Evolutionary conservation across 2,329 filamentous ascomycete genomes (phyloP).

Genomic region (Penicillium sp.): DNA sequence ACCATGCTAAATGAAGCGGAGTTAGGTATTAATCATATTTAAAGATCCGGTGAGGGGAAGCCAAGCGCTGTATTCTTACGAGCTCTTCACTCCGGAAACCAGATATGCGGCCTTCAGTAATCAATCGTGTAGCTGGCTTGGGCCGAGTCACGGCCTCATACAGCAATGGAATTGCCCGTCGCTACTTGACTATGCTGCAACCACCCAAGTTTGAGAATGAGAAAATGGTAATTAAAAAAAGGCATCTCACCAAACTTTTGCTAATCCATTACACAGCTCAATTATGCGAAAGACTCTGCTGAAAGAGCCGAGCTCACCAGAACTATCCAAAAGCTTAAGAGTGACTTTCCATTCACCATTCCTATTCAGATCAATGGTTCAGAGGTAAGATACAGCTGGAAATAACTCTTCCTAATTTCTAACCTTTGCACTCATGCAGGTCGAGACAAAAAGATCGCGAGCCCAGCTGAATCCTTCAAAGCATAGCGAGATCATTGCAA

Average conservation of each 20-base stretch:
- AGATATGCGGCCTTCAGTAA: slow-evolving; percentile 10
- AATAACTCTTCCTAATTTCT: neutral
- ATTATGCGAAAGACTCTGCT: slow-evolving; percentile 19
- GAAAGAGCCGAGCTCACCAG: slow-evolving; percentile 17
- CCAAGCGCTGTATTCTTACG: neutral
- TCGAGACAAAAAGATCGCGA: slow-evolving; percentile 16
- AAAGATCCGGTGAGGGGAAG: neutral
- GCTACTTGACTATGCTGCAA: slow-evolving; percentile 16
- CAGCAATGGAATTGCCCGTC: slow-evolving; percentile 5
- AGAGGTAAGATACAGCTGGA: slow-evolving; percentile 9
- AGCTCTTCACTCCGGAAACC: neutral
- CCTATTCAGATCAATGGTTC: slow-evolving; percentile 16
- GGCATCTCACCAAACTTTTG: neutral
- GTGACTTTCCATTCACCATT: slow-evolving; percentile 17
- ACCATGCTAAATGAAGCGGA: neutral
- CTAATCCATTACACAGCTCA: slow-evolving; percentile 3
- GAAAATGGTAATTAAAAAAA: slow-evolving; percentile 17
- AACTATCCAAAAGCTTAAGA: slow-evolving; percentile 15
- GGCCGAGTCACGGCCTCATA: neutral
- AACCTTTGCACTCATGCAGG: slow-evolving; percentile 1
- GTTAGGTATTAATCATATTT: neutral
- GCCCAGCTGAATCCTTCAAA: slow-evolving; percentile 20
- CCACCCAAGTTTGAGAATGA: slow-evolving; percentile 29
- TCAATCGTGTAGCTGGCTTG: slow-evolving; percentile 8
- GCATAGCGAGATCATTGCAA: slow-evolving; percentile 23